Evolutionary conservation across 2,329 filamentous ascomycete genomes (phyloP), one percentile per base, ranked within the genome.

Genomic region (Penicillium sp.): DNA sequence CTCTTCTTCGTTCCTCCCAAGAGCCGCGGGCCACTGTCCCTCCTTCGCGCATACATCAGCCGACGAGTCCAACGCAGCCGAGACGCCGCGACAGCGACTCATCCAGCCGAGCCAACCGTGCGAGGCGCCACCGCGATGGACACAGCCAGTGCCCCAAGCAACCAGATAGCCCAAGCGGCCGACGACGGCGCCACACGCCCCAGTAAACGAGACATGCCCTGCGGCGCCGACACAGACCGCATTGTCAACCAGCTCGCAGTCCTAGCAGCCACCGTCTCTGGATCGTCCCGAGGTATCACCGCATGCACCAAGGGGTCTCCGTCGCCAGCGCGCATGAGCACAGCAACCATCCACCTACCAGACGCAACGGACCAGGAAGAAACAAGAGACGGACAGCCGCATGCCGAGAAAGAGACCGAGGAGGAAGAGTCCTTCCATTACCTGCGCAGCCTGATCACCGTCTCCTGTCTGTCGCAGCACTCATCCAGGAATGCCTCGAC

Each of bases 401-500:
- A n/a, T n/a, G n/a, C n/a, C n/a, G 23, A 46, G 9, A 17, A 16
- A 23, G 37, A 39, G 21, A 19, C 21, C 9, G 34, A 41, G 27
- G 4, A 18, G 6, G 43, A 31, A 26, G 50, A 56, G 33, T 47
- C 43, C 8, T 56, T 54, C 33, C 36, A 50, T 23, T 50, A 56
- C 25, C 43, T 56, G 19, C 20, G 35, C 18, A 53, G 47, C 33
- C 32, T 54, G 23, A 56, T 56, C 37, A 54, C 51, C 20, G 23
- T 49, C 25, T 51, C 53, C 8, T 39, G 23, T 15, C 16, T 35
- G 2, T 33, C 50, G 4, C 39, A 39, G 7, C 33, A 39, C 11
- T 27, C 35, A 15, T 20, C 42, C 11, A 20, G 23, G 9, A 36
- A 33, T 14, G 33, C 21, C 3, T 14, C 37, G 17, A 27, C 28